These are phyloP conservation scores for Yamagishiella unicocca DNA, from an alignment of 139 green algal genomes.

Conservation along the genomic window DNA sequence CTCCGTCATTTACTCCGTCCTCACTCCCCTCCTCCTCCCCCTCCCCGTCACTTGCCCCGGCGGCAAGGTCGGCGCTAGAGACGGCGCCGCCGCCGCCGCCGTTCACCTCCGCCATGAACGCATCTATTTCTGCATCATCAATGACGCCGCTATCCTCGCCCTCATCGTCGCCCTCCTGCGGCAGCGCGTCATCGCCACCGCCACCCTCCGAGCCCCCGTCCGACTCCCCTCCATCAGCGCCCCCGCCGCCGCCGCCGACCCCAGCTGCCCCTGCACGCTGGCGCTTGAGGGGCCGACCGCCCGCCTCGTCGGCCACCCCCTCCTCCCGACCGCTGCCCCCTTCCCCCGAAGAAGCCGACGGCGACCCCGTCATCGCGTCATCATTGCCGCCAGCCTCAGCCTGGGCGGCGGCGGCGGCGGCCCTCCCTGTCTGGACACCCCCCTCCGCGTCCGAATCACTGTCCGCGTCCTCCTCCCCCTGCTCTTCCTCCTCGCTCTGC, in stretches of 20 bases:
- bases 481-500: not conserved
- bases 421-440: not conserved
- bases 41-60: not conserved
- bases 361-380: not conserved
- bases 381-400: too few relatives aligned
- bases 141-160: constrained; percentile 46
- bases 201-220: not conserved
- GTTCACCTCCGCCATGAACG: not conserved
- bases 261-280: too few relatives aligned
- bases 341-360: too few relatives aligned
- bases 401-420: too few relatives aligned
- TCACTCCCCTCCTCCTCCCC: not conserved
- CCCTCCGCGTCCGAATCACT: not conserved
- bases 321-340: too few relatives aligned
- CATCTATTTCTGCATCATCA: constrained; percentile 18
- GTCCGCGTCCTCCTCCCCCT: not conserved
- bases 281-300: too few relatives aligned
- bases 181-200: not conserved
- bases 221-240: too few relatives aligned
- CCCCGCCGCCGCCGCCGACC: too few relatives aligned
- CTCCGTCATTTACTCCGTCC: not conserved
- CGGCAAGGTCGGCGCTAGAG: not conserved
- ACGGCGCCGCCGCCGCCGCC: not conserved
- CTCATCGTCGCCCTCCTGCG: not conserved
- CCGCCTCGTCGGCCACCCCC: too few relatives aligned